Evolutionary conservation across 202 grass and related monocot species (phyloP).

Genomic region (Zoysia matrella): DNA sequence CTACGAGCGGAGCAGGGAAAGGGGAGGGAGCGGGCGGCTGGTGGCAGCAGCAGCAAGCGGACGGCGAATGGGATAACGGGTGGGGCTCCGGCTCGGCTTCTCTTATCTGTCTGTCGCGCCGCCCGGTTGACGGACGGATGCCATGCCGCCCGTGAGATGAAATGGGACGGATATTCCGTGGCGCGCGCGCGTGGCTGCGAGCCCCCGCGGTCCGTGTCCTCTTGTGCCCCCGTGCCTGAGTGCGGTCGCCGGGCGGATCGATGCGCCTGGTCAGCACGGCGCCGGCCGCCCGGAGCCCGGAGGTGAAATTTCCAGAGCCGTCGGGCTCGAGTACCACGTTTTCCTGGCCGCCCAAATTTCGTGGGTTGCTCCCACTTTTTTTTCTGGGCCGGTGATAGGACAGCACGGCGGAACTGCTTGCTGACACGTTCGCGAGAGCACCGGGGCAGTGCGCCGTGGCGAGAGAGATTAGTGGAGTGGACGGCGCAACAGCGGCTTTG

Average conservation of each 20-base stretch:
- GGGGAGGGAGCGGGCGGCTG: neutral
- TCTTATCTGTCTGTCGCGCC: too few species aligned
- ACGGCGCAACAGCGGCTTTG: too few species aligned
- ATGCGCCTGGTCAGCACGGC: too few species aligned
- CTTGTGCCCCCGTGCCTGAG: too few species aligned
- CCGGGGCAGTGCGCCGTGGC: neutral
- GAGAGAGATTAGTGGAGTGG: neutral
- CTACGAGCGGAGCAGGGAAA: too few species aligned
- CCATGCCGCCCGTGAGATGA: too few species aligned
- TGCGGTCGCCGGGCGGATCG: too few species aligned
- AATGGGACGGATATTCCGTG: too few species aligned
- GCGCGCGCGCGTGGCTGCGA: too few species aligned
- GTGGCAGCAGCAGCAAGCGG: neutral
- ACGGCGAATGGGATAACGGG: slow-evolving; percentile 13
- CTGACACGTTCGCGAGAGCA: slow-evolving; percentile 24
- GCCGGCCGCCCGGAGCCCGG: too few species aligned
- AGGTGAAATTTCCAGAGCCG: neutral
- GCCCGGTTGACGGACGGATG: too few species aligned
- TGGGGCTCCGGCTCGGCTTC: neutral
- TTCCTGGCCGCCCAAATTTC: slow-evolving; percentile 27
- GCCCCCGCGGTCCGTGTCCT: too few species aligned
- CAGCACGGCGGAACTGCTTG: neutral
- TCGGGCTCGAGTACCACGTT: neutral
- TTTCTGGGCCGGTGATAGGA: slow-evolving; percentile 23
- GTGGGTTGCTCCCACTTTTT: neutral